Evolutionary conservation across 768 basidiomycete species (phyloP), one percentile per base, ranked within the genome.

Genomic region (Calocybe indica): DNA sequence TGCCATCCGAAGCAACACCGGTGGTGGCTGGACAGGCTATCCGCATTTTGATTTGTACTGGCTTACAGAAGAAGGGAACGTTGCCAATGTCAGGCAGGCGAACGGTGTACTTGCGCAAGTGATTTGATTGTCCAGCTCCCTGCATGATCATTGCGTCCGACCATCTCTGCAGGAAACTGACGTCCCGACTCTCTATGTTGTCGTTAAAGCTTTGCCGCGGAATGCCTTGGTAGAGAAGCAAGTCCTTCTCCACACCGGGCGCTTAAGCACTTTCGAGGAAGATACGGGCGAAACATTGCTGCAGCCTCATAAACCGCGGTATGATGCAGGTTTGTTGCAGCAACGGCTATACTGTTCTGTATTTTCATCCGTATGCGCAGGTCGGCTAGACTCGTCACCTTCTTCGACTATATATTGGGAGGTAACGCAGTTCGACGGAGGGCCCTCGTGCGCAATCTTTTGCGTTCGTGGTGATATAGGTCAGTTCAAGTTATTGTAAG

Each of bases 201-300:
- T 71, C 2, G 75, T 88, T 5, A 75, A 79, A 46, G 71, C 75
- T 34, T 68, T 92, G 6, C 90, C 90, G 0, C 88, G 85, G 55
- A 73, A 70, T 46, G 90, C 88, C 1, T 61, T 78, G 32, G 57
- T 90, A 8, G 90, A 92, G 61, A 89, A 88, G 55, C 89, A 92
- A 58, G 79, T 83, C 1, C 52, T 88, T 6, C 59, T 81, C 8
- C 87, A 90, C 55, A 88, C 83, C 0, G 85, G 87, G 3, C 74
- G 76, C 33, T 76, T 72, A 47, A 52, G 62, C n/a, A 46, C 72
- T 10, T 46, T 52, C 4, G 76, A 75, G 42, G 77, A 77, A 33
- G 78, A 77, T 31, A 76, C 73, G 31, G 72, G 67, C n/a, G 78
- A 77, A 42, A 30, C 51, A 1, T 58, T 58, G 5, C 43, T 68